Evolutionary conservation across 1,139 yeast species (phyloP), one percentile per base, ranked within the genome.

Genomic region (Zygoascus sp.): DNA sequence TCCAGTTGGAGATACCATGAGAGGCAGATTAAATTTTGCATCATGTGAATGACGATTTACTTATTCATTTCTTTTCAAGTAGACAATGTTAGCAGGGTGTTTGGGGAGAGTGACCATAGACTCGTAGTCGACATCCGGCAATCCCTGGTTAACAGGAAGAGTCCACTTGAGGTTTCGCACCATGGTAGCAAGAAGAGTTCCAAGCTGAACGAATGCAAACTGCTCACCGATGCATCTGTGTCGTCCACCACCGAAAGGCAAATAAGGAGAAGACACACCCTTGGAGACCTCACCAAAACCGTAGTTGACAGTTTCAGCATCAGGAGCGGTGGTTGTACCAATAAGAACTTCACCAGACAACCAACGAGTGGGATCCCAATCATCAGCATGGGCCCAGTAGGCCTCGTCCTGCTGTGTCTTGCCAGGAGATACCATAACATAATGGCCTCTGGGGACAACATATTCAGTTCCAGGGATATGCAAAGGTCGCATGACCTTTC

Each of bases 171-270:
- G 69, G 54, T 84, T 81, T 66, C 84, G 84, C 32, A 90, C 78
- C 65, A 75, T 85, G 19, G 89, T 79, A 32, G 89, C 72, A 63
- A 94, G 73, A 53, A 92, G 75, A 48, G 95, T 83, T 48, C 96
- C 96, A 59, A 92, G 78, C 73, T 92, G 99, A 57, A 84, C 82
- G 67, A 83, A 88, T 39, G 99, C 99, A 72, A 92, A 92, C 65
- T 90, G 97, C 70, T 92, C 99, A 62, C 99, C 99, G 63, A 92
- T 89, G 72, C 99, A 92, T 73, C 98, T 84, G 68, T 92, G 99
- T 76, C 99, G 86, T 57, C 99, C 99, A 68, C 97, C 98, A 59
- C 98, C 98, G 63, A 92, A 92, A 48, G 98, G 98, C 66, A 92
- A 79, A 70, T 88, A 94, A 48, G 98, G 96, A 43, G 96, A 87